phyloP scores from a whole-genome alignment of 495 filamentous ascomycete species.

The Neurospora cerealis region DNA sequence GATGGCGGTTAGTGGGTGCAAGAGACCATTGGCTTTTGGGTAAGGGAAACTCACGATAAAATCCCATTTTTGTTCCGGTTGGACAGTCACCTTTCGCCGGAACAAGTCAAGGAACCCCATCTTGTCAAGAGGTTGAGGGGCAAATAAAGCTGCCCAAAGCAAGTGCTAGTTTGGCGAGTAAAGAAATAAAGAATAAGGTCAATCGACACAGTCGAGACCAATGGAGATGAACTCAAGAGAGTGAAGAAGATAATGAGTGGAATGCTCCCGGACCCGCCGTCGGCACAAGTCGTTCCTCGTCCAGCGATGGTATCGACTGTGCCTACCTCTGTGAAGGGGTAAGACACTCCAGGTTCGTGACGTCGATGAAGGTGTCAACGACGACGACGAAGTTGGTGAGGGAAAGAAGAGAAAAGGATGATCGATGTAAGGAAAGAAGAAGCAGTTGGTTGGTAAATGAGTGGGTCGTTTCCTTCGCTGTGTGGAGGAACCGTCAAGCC shows the following conservation, averaged over 20 bases:
- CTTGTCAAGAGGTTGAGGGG: conserved; percentile 21
- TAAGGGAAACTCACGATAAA: conserved; percentile 60
- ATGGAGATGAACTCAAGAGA: neutral
- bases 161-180: conserved; percentile 16
- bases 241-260: conserved; percentile 10
- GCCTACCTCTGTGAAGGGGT: conserved; percentile 22
- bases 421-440: conserved; percentile 5
- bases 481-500: neutral
- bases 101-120: conserved; percentile 71
- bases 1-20: neutral
- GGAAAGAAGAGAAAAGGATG: neutral
- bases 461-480: neutral
- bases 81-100: conserved; percentile 54
- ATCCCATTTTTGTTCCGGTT: conserved; percentile 85
- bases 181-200: conserved; percentile 10
- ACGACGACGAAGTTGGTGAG: conserved; percentile 2
- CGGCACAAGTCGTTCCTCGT: conserved; percentile 39
- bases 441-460: neutral
- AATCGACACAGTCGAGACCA: conserved; percentile 1
- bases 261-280: conserved; percentile 29
- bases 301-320: conserved; percentile 46
- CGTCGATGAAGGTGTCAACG: conserved; percentile 5
- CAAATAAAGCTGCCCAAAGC: conserved; percentile 22
- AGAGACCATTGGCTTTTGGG: conserved; percentile 2
- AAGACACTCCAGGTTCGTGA: conserved; percentile 5